phyloP scores from a whole-genome alignment of 192 early-diverging fungal species.

The Coemansia sp. region DNA sequence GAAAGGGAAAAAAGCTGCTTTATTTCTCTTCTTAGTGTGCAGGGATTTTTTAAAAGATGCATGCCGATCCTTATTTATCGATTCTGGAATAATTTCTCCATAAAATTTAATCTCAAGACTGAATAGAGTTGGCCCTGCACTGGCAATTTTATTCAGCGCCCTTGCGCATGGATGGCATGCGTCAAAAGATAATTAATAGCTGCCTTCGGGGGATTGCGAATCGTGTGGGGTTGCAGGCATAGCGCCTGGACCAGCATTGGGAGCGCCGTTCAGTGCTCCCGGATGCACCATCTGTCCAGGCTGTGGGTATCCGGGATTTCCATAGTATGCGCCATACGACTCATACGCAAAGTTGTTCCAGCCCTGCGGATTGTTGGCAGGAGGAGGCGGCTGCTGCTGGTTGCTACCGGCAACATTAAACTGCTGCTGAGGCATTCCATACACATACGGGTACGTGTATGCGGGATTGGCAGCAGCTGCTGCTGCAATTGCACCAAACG shows the following conservation, averaged over 20 bases:
- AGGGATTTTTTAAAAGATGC: neutral
- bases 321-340: slow-evolving; percentile 44
- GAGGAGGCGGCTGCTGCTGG: slow-evolving; percentile 24
- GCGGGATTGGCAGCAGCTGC: slow-evolving; percentile 46
- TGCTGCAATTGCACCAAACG: slow-evolving; percentile 39
- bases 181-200: slow-evolving; percentile 4
- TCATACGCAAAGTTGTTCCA: slow-evolving; percentile 49
- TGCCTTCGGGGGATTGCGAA: slow-evolving; percentile 27
- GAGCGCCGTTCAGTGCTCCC: slow-evolving; percentile 11
- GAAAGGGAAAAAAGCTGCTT: slow-evolving; percentile 2
- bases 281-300: slow-evolving; percentile 46
- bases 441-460: slow-evolving; percentile 54
- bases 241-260: neutral
- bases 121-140: neutral
- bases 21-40: neutral
- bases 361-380: slow-evolving; percentile 31
- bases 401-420: slow-evolving; percentile 22
- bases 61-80: slow-evolving; percentile 1
- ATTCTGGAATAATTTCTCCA: neutral
- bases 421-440: slow-evolving; percentile 51
- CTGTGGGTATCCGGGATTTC: slow-evolving; percentile 44
- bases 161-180: too few relatives aligned
- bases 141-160: too few relatives aligned
- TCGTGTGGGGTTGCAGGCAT: slow-evolving; percentile 4
- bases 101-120: neutral